Conservation (phyloP, 2,329 filamentous ascomycete species). For the Dendryphion nanum region DNA sequence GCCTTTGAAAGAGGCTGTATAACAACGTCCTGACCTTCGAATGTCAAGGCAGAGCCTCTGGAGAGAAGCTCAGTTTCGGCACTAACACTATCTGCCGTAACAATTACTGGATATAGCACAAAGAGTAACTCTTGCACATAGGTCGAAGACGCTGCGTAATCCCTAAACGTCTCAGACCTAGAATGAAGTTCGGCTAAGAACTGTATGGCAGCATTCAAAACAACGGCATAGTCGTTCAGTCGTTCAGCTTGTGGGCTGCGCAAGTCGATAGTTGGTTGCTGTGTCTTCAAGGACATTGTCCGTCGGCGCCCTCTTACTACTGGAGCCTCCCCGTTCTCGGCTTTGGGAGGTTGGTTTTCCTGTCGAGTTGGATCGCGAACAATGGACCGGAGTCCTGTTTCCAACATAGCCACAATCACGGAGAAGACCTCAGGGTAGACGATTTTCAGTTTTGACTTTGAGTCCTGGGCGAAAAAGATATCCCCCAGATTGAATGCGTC, state of each 20-base stretch:
- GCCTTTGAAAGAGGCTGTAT: conserved; percentile 71
- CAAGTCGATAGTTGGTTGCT: conserved; percentile 43
- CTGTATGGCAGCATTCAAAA: conserved; percentile 73
- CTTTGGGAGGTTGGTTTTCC: conserved; percentile 16
- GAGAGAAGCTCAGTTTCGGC: conserved; percentile 87
- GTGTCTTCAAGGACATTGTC: conserved; percentile 66
- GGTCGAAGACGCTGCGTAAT: conserved; percentile 76
- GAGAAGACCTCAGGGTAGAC: conserved; percentile 74
- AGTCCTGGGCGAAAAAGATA: conserved; percentile 58
- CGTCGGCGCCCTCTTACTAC: conserved; percentile 49
- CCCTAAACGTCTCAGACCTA: conserved; percentile 74
- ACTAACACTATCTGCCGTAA: conserved; percentile 78
- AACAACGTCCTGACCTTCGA: conserved; percentile 82
- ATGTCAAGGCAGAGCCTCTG: conserved; percentile 74
- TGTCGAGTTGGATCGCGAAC: conserved; percentile 27
- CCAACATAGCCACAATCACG: conserved; percentile 82
- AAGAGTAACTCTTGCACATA: conserved; percentile 78
- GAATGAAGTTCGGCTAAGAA: conserved; percentile 77
- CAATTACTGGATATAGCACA: conserved; percentile 82
- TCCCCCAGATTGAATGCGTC: conserved; percentile 73
- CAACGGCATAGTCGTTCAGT: conserved; percentile 58
- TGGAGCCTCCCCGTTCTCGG: conserved; percentile 15
- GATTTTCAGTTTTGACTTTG: conserved; percentile 58
- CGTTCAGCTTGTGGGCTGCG: conserved; percentile 34
- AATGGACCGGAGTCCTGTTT: conserved; percentile 68